A percentile compares a stretch with the other conserved stretches of the same genome.
phyloP scores from a whole-genome alignment of 352 stramenopile species.

The Peronospora farinosa region DNA sequence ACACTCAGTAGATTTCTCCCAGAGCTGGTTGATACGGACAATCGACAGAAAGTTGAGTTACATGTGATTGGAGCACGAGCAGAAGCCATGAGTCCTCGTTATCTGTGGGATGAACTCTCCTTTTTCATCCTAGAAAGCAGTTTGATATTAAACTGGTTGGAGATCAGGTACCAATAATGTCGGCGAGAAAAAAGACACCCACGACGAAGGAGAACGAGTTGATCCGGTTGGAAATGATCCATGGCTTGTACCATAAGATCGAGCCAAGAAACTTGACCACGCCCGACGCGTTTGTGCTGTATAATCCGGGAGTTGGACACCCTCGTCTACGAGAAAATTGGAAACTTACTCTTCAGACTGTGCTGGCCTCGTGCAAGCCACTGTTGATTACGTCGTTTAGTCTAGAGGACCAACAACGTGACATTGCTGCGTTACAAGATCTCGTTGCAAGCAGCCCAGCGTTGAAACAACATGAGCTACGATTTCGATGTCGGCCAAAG shows the following conservation, averaged over 20 bases:
- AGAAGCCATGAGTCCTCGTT: slow-evolving; percentile 66
- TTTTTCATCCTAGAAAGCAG: slow-evolving; percentile 30
- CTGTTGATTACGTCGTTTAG: slow-evolving; percentile 66
- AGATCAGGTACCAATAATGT: slow-evolving; percentile 50
- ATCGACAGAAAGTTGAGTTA: slow-evolving; percentile 19
- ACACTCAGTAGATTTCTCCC: slow-evolving; percentile 46
- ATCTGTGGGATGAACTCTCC: slow-evolving; percentile 58
- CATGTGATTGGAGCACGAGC: slow-evolving; percentile 63
- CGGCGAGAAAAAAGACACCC: slow-evolving; percentile 19
- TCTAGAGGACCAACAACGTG: slow-evolving; percentile 47
- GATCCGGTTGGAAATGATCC: slow-evolving; percentile 38
- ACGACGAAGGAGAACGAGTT: slow-evolving; percentile 10
- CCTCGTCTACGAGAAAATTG: slow-evolving; percentile 40
- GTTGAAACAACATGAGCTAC: slow-evolving; percentile 18
- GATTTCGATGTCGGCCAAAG: slow-evolving; percentile 34
- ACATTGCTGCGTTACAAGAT: slow-evolving; percentile 39
- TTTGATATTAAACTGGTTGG: slow-evolving; percentile 58
- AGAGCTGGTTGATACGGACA: slow-evolving; percentile 15
- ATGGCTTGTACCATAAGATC: slow-evolving; percentile 50
- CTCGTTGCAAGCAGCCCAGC: slow-evolving; percentile 13
- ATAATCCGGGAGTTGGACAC: slow-evolving; percentile 69
- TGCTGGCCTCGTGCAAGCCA: slow-evolving; percentile 40
- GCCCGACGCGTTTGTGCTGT: slow-evolving; percentile 59
- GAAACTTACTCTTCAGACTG: slow-evolving; percentile 42
- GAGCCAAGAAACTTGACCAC: slow-evolving; percentile 15